Evolutionary conservation across 2,329 filamentous ascomycete genomes (phyloP), one percentile per base, ranked within the genome.

Genomic region (Aspergillus udagawae): DNA sequence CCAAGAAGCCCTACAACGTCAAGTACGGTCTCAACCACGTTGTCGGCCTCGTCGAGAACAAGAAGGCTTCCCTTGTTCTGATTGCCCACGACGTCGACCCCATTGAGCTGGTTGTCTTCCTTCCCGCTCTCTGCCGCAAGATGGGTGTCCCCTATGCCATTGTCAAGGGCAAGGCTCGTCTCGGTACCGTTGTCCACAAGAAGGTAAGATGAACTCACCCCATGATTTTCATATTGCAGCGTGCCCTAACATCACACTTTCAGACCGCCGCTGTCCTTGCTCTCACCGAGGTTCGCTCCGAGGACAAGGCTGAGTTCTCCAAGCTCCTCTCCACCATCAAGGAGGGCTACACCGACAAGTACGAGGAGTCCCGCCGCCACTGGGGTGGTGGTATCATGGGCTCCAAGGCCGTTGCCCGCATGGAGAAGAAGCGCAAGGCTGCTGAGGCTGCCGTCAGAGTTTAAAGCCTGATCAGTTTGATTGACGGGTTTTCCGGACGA

Each of bases 11-110:
- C 75, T 99, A 97, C 83, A 83, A 89, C 68, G 92, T 94, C 86
- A 99, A 99, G 89, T 99, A 97, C 82, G 94, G 94, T 84, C 88
- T 99, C 74, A 99, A 99, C 89, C 94, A 99, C 86, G 94, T 99
- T 67, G 92, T 96, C 68, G 92, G 91, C 68, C 86, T 96, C 71
- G 90, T 96, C 73, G 92, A 96, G 88, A 97, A 97, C 87, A 99
- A 99, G 91, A 99, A 99, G 89, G 93, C 94, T 67, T 88, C 91
- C 64, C 87, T 99, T 67, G 95, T 99, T 76, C 88, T 99, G 71
- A 99, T 99, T 78, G 91, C 94, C 79, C 96, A 99, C 84, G 94
- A 99, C 77, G 95, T 99, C 73, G 94, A 99, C 86, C 94, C 94
- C 73, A 99, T 99, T 77, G 94, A 99, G 87, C 83, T 99, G 72